Base-by-base conservation (phyloP, 768 basidiomycete genomes). In the Boletus subparvulus region DNA sequence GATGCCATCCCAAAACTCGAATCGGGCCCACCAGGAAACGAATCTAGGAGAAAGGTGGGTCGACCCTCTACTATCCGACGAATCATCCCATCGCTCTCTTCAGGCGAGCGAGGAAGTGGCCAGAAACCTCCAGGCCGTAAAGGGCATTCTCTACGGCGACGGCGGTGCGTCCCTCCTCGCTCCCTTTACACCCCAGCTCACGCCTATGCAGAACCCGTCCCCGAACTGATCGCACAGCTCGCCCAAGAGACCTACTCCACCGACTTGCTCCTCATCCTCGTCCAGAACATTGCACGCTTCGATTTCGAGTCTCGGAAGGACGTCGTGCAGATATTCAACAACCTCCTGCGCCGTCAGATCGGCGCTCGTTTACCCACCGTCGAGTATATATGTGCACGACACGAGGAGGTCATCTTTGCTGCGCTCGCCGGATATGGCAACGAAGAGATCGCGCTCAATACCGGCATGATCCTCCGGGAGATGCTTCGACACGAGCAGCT, bases 401-500 rank as follows among this genome's bases (percentile, higher is more conserved):
- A 82, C 10, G 88, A 86, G 53, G 81, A 89, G 33, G 80, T 90
- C 35, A 74, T 90, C 47, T 97, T 97, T 68, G 86, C 91, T 3
- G 83, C 94, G 9, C 80, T 98, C 46, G 88, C 85, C 53, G 94
- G 95, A 8, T 99, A 99, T 69, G 87, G 88, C 75, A 94, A 97
- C 65, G 92, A 98, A 70, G 96, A 98, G 58, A 81, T 98, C 52
- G 94, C 95, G 10, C 81, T 99, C 56, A 99, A 99, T 65, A 98
- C 96, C 0, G 96, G 97, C 10, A 96, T 97, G 94, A 90, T 98
- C 55, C 78, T 99, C 48, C 91, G 92, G 66, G 97, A 98, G 76
- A 98, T 98, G 91, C 75, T 99, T 62, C 82, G 89, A 61, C 92
- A 97, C 69, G 97, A 99, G 69, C 85, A 90, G 48, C 75, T 99